Percentiles rank a stretch among this genome's conserved stretches.
Conservation (phyloP, 371 early-diverging fungal species). For the Aphelidium insulamus region DNA sequence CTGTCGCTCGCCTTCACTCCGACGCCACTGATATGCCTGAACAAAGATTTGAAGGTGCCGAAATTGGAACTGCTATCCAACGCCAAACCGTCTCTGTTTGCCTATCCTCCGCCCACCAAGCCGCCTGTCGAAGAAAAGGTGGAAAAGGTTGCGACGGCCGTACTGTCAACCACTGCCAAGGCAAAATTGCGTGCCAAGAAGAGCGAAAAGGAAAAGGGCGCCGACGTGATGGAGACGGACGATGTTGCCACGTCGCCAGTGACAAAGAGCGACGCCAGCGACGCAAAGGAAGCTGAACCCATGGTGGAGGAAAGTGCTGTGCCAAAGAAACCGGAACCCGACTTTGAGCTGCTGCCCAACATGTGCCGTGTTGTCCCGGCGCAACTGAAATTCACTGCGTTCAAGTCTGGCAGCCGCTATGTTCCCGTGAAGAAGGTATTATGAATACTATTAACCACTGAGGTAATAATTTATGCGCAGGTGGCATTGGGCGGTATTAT, state of each 20-base stretch:
- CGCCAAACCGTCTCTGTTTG: constrained; percentile 69
- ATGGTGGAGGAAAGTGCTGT: constrained; percentile 21
- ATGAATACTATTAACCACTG: too few species aligned
- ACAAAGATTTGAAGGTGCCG: constrained; percentile 63
- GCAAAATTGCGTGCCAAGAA: constrained; percentile 74
- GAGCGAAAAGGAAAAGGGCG: constrained; percentile 38
- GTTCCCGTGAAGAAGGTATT: constrained; percentile 53
- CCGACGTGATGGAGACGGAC: constrained; percentile 20
- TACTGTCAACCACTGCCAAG: constrained; percentile 85
- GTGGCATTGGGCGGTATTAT: constrained; percentile 1
- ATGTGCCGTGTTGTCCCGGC: constrained; percentile 68
- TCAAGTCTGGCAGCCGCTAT: constrained; percentile 63
- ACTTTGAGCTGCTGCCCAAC: constrained; percentile 32
- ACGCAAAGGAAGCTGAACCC: constrained; percentile 21
- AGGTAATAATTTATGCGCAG: too few species aligned
- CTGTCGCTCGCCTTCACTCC: constrained; percentile 80
- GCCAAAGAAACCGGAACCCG: constrained; percentile 10
- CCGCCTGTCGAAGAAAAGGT: constrained; percentile 39
- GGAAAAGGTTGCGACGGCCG: constrained; percentile 68
- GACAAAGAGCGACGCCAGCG: background rate
- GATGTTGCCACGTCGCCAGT: constrained; percentile 6
- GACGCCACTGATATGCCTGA: constrained; percentile 83
- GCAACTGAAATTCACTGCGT: constrained; percentile 61
- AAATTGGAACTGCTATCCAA: constrained; percentile 62
- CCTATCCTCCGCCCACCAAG: constrained; percentile 69